Conservation (phyloP, 2,329 filamentous ascomycete genomes). For the Arthrobotrys entomopaga region DNA sequence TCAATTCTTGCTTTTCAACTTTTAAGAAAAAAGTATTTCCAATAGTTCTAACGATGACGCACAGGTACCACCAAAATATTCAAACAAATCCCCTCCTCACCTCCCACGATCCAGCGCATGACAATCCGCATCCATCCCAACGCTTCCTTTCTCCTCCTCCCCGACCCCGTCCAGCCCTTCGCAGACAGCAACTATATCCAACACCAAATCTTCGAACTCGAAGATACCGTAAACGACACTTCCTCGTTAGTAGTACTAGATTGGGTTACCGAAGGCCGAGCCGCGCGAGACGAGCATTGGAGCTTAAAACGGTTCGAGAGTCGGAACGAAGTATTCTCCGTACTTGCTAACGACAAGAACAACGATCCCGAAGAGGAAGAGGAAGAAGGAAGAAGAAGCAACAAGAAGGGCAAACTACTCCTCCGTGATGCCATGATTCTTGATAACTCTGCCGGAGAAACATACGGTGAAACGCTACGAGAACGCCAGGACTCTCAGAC, state of each 20-base stretch:
- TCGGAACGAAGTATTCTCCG: slow-evolving; percentile 84
- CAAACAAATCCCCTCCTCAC: slow-evolving; percentile 73
- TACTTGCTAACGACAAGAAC: slow-evolving; percentile 56
- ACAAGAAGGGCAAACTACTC: slow-evolving; percentile 69
- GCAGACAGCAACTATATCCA: slow-evolving; percentile 85
- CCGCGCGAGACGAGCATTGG: slow-evolving; percentile 89
- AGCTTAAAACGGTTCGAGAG: slow-evolving; percentile 81
- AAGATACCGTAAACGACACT: slow-evolving; percentile 61
- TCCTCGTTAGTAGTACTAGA: slow-evolving; percentile 83
- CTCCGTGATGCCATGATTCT: slow-evolving; percentile 87
- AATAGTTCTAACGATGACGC: neutral
- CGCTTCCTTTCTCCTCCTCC: slow-evolving; percentile 74
- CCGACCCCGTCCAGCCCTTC: slow-evolving; percentile 94
- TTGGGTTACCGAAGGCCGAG: slow-evolving; percentile 91
- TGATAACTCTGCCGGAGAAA: slow-evolving; percentile 65
- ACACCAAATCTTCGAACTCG: slow-evolving; percentile 77
- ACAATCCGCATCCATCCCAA: slow-evolving; percentile 66
- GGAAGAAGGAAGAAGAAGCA: slow-evolving; percentile 60
- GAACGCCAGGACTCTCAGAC: slow-evolving; percentile 78
- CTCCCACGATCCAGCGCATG: slow-evolving; percentile 70
- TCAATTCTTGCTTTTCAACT: no score
- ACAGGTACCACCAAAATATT: slow-evolving; percentile 94
- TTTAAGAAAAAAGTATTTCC: no score
- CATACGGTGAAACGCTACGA: slow-evolving; percentile 63
- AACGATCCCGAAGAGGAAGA: slow-evolving; percentile 59